Evolutionary conservation across 2,329 filamentous ascomycete genomes (phyloP).

Genomic region (Ophiostoma piceae): DNA sequence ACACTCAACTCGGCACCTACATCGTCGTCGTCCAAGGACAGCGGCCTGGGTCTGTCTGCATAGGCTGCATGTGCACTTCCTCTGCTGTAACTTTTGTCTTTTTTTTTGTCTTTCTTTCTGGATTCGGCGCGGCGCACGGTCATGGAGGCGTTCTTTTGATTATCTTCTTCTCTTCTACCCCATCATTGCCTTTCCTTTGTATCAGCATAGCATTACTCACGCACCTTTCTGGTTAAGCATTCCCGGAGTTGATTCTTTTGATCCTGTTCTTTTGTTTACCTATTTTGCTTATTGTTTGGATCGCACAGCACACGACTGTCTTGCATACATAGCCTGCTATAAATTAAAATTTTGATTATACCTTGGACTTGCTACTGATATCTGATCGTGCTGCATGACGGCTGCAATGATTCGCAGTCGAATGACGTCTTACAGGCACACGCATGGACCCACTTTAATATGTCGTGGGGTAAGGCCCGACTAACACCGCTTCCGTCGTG

Average conservation of each 20-base stretch:
- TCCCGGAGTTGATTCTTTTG: neutral
- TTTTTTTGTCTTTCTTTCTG: constrained; percentile 5
- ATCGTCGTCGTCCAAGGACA: constrained; percentile 29
- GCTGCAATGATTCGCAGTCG: neutral
- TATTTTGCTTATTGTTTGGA: neutral
- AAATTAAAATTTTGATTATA: constrained; percentile 1
- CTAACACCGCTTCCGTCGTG: neutral
- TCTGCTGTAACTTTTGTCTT: neutral
- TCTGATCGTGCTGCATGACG: neutral
- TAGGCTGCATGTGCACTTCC: constrained; percentile 11
- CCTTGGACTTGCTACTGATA: neutral
- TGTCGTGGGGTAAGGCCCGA: constrained; percentile 5
- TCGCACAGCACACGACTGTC: neutral
- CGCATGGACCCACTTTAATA: neutral
- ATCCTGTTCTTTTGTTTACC: neutral
- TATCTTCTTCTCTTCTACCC: neutral
- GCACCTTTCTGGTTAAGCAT: neutral
- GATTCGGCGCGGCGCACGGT: constrained; percentile 20
- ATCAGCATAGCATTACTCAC: constrained; percentile 16
- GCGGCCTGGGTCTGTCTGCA: constrained; percentile 30
- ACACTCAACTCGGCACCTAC: neutral
- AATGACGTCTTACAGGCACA: neutral
- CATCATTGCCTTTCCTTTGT: constrained; percentile 15
- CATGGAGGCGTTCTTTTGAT: constrained; percentile 6
- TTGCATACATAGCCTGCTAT: neutral